Base-by-base conservation (phyloP, 1,284 basidiomycete genomes). In the Malassezia sp. region DNA sequence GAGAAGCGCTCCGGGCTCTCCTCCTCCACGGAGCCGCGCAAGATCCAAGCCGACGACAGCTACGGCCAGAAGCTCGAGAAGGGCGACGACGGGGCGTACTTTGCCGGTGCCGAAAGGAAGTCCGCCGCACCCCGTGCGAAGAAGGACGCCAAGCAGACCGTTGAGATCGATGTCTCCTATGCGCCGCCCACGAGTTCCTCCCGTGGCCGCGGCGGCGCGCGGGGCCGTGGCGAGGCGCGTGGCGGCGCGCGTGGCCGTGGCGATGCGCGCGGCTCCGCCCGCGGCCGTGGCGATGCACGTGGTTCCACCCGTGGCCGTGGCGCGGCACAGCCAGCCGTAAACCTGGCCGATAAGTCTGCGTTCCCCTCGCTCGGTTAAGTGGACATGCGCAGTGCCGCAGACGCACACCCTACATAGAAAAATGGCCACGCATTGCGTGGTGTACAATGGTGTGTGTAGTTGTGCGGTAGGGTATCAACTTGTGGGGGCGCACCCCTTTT, bases 241-340 rank as follows among this genome's bases (percentile, higher is more conserved):
- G 45, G 51, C 21, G 52, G 47, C 17, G 26, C 32, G 26, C 42
- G 54, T 27, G 56, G 59, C 38, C 43, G 47, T 20, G 48, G 55
- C 20, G 55, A 48, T 21, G 42, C 35, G 35, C 57, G 61, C 39
- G 49, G 57, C 23, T 53, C 54, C 45, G 50, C 57, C 38, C 52
- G 57, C 30, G 63, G 59, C 38, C 49, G 45, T 38, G 60, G 56
- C 33, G 53, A 53, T 18, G 45, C 42, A 34, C 54, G 59, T 49
- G 59, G 55, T 43, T 51, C 52, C 21, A 44, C 50, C 32, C 57
- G 60, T 32, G 60, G 61, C 42, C 45, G 57, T 44, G 56, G 54
- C 33, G 73, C 73, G 55, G 83, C 77, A 54, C 77, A 76, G 29
- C 57, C 79, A 76, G 54, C 76, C 72, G 39, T 78, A 75, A 49